Conservation (phyloP, 345 rosid species). For the Lumnitzera racemosa region DNA sequence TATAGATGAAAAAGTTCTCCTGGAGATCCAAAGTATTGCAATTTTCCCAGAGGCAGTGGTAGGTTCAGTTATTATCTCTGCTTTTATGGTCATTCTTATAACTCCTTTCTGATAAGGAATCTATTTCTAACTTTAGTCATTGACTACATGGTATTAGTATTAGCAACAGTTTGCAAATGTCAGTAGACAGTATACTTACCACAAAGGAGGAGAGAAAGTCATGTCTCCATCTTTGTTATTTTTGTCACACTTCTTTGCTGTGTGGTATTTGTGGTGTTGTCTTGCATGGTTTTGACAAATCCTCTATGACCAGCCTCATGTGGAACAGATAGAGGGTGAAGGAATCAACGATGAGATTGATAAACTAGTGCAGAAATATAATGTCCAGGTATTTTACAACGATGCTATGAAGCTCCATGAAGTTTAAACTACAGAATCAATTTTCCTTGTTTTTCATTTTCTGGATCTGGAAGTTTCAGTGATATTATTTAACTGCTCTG, state of each 20-base stretch:
- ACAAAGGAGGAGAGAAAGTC: conserved; percentile 1
- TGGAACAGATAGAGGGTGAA: conserved; percentile 44
- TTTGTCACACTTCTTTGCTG: background rate
- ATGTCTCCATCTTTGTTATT: conserved; percentile 1
- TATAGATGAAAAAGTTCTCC: conserved; percentile 55
- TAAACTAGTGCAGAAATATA: conserved; percentile 52
- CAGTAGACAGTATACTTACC: no score
- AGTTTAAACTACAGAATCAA: conserved; percentile 1
- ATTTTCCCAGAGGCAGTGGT: conserved; percentile 75
- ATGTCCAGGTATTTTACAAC: conserved; percentile 54
- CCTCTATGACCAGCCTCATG: conserved; percentile 41
- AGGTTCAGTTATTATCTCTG: conserved; percentile 18
- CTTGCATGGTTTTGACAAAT: conserved; percentile 8
- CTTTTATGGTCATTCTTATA: background rate
- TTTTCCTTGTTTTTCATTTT: background rate
- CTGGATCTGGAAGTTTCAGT: background rate
- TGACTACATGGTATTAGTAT: background rate
- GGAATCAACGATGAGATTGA: conserved; percentile 51
- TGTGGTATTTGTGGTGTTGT: background rate
- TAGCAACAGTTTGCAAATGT: no score
- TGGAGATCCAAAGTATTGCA: conserved; percentile 83
- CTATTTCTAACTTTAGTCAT: background rate
- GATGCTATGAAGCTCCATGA: background rate
- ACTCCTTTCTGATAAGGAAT: background rate
- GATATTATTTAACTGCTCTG: background rate